These are phyloP conservation scores for Metschnikowia orientalis DNA, from an alignment of 805 yeast species.

Conservation along the genomic window DNA sequence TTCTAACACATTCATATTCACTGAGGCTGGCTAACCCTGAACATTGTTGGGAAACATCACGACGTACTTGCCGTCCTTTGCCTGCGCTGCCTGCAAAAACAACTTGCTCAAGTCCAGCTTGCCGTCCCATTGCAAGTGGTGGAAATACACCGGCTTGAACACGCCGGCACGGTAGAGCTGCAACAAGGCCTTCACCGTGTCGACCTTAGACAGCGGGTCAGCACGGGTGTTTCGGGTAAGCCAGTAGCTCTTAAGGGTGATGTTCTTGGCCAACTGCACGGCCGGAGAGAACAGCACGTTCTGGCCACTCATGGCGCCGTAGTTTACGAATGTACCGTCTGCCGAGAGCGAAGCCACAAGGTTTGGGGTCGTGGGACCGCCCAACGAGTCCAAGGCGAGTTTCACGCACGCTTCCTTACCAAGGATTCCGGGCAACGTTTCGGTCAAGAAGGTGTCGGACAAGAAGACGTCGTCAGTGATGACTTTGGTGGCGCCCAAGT, in stretches of 20 bases:
- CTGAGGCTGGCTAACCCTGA: too few species aligned
- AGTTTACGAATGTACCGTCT: slow-evolving; percentile 28
- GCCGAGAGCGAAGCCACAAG: slow-evolving; percentile 24
- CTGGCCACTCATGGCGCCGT: slow-evolving; percentile 22
- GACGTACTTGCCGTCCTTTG: slow-evolving; percentile 11
- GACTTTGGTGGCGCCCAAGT: slow-evolving; percentile 31
- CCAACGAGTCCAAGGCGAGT: slow-evolving; percentile 32
- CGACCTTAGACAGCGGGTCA: slow-evolving; percentile 55
- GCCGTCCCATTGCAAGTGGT: slow-evolving; percentile 32
- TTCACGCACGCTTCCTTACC: slow-evolving; percentile 22
- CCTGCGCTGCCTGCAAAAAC: slow-evolving; percentile 11
- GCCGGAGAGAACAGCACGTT: slow-evolving; percentile 19
- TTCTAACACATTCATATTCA: too few species aligned
- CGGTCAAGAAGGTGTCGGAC: slow-evolving; percentile 14
- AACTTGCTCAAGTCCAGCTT: slow-evolving; percentile 10
- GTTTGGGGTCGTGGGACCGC: slow-evolving; percentile 21
- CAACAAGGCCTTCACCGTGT: slow-evolving; percentile 52
- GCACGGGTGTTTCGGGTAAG: slow-evolving; percentile 22
- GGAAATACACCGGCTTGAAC: slow-evolving; percentile 44
- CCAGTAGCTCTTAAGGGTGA: slow-evolving; percentile 30
- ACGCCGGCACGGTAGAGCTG: slow-evolving; percentile 56
- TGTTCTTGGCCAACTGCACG: slow-evolving; percentile 28
- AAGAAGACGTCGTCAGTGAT: slow-evolving; percentile 26
- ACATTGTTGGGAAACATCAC: slow-evolving; percentile 10
- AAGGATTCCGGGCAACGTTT: slow-evolving; percentile 14